Conservation (phyloP, 2,329 filamentous ascomycete species). For the Endocalyx cinctus region DNA sequence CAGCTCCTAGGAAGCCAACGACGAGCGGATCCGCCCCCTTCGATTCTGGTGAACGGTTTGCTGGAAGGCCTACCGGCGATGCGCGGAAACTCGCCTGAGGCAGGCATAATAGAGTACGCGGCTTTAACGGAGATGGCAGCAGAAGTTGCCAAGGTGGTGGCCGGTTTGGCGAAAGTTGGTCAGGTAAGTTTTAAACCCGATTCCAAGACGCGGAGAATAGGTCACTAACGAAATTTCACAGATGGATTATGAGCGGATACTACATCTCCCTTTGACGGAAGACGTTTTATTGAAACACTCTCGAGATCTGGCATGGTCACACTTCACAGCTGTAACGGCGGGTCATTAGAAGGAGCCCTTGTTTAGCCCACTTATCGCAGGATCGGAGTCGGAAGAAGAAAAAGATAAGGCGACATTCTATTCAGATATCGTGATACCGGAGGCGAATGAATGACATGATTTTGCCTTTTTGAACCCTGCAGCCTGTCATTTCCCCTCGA, state of each 20-base stretch:
- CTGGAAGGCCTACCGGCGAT: constrained; percentile 52
- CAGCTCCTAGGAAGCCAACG: constrained; percentile 40
- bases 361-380: no score
- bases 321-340: constrained; percentile 25
- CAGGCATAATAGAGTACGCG: constrained; percentile 27
- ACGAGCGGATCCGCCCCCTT: constrained; percentile 32
- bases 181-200: constrained; percentile 19
- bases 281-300: constrained; percentile 29
- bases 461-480: no score
- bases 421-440: no score
- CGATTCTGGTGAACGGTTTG: constrained; percentile 51
- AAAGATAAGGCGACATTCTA: no score
- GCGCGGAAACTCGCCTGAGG: constrained; percentile 35
- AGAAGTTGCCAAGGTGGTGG: constrained; percentile 28
- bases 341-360: constrained; percentile 16
- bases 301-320: constrained; percentile 27
- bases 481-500: no score
- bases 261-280: constrained; percentile 28
- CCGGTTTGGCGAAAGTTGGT: constrained; percentile 22
- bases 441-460: no score
- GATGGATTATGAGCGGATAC: constrained; percentile 26
- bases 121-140: constrained; percentile 30
- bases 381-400: no score
- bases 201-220: background rate
- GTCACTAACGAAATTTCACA: constrained; percentile 17